Conservation (phyloP, 116 monocot species). For the Iris pallida region DNA sequence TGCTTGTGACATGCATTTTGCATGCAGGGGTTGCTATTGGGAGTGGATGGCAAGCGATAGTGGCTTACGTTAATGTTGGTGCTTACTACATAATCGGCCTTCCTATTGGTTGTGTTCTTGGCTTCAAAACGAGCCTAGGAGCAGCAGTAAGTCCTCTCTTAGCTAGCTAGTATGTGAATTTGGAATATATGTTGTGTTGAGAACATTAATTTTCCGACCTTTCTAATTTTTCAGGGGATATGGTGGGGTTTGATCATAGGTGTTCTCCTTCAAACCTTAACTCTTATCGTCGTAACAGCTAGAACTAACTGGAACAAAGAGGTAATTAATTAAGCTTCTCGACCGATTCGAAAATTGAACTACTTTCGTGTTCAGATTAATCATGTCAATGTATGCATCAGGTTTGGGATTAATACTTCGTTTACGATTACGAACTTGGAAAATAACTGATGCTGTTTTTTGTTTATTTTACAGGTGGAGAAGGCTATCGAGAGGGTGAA, state of each 20-base stretch:
- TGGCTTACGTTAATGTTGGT: conserved; percentile 77
- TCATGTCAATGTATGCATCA: too few species aligned
- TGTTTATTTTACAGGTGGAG: too few species aligned
- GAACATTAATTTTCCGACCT: background rate
- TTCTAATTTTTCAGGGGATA: conserved; percentile 51
- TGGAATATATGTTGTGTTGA: background rate
- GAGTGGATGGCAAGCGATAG: conserved; percentile 69
- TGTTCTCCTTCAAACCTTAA: conserved; percentile 58
- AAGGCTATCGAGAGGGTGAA: too few species aligned
- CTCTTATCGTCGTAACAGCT: conserved; percentile 47
- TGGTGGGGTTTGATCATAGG: conserved; percentile 85
- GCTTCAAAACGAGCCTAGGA: conserved; percentile 58
- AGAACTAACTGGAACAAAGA: conserved; percentile 65
- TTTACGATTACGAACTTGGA: too few species aligned
- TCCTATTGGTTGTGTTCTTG: conserved; percentile 70
- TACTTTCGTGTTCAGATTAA: too few species aligned
- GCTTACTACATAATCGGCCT: conserved; percentile 71
- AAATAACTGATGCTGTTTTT: too few species aligned
- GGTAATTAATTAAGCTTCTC: too few species aligned
- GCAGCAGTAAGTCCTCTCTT: conserved; percentile 34
- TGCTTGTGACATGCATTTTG: too few species aligned
- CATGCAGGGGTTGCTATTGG: conserved; percentile 70
- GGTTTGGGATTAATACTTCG: too few species aligned
- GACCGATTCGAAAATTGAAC: too few species aligned
- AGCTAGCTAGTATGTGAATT: background rate